Evolutionary conservation across 2,329 filamentous ascomycete genomes (phyloP), one percentile per base, ranked within the genome.

Genomic region (Metarhizium rileyi): DNA sequence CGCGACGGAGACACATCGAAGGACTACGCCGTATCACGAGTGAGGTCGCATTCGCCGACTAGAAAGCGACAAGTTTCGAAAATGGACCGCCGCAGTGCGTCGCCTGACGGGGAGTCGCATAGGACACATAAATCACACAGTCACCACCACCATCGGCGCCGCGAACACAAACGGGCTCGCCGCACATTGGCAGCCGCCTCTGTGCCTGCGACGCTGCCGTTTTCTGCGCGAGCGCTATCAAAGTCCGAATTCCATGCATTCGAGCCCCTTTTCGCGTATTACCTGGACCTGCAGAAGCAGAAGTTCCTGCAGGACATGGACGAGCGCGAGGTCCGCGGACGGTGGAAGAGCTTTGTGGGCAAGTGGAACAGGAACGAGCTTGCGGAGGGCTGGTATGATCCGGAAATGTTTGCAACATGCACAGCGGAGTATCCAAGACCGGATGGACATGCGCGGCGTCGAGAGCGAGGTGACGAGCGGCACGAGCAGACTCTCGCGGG

Each of bases 341-440:
- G 91, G 49, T 98, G 91, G 90, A 95, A 95, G 75, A 91, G 89
- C 63, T 98, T 97, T 60, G 66, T 91, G 12, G 75, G 78, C 4
- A 91, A 90, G 73, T 98, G 93, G 91, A 98, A 98, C 70, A 80
- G 81, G 59, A 85, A 83, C 62, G 87, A 91, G 69, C 73, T 97
- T 55, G 85, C 87, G 4, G 85, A 91, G 66, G 88, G 88, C 44
- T 98, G 91, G 91, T 98, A 97, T 67, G 88, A 94, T 61, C 86
- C 90, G 7, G 78, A 78, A 51, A 86, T 82, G 55, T 80, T 87
- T 53, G 57, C 59, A 33, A 61, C 65, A 23, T 65, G 69, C 8
- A 55, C 64, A 27, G 63, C 65, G 9, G 64, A 59, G 55, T 53
- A 51, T 1, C 47, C 54, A 12, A 51, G 42, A 47, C 52, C 45